A percentile compares a stretch with the other conserved stretches of the same genome.
Conservation (phyloP, 306 rosid genomes). For the Ormosia semicastrata region DNA sequence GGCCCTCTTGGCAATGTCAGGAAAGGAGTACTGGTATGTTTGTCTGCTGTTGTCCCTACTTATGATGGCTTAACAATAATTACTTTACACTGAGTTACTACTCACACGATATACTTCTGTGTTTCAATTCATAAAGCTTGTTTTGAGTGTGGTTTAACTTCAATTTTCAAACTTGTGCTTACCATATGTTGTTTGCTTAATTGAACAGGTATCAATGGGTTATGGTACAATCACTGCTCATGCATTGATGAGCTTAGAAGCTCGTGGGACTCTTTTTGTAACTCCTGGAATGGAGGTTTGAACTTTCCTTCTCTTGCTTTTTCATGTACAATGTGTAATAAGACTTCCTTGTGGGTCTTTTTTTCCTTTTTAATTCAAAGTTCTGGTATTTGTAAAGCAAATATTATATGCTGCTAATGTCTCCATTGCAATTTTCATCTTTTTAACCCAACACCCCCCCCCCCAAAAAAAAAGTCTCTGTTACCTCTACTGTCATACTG, state of each 20-base stretch:
- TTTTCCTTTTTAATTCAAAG: neutral
- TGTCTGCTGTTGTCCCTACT: constrained; percentile 22
- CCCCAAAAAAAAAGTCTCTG: neutral
- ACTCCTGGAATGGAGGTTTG: constrained; percentile 92
- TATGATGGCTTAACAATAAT: constrained; percentile 4
- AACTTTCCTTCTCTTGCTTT: constrained; percentile 14
- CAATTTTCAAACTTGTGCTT: neutral
- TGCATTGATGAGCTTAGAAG: constrained; percentile 85
- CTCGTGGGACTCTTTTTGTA: constrained; percentile 94
- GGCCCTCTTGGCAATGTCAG: constrained; percentile 97
- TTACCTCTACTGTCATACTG: neutral
- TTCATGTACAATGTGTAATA: neutral
- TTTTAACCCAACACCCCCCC: neutral
- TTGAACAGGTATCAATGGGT: constrained; percentile 86
- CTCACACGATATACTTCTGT: neutral
- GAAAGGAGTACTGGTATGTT: constrained; percentile 93
- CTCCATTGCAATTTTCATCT: neutral
- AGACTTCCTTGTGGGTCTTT: constrained; percentile 3
- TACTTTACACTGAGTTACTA: neutral
- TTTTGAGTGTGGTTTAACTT: constrained; percentile 7
- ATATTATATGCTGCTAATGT: constrained; percentile 3
- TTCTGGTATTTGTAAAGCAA: neutral
- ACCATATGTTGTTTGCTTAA: neutral
- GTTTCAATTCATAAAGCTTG: constrained; percentile 16
- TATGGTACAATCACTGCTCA: constrained; percentile 75